Evolutionary conservation across 805 yeast genomes (phyloP), one percentile per base, ranked within the genome.

Genomic region (Ogataea degrootiae): DNA sequence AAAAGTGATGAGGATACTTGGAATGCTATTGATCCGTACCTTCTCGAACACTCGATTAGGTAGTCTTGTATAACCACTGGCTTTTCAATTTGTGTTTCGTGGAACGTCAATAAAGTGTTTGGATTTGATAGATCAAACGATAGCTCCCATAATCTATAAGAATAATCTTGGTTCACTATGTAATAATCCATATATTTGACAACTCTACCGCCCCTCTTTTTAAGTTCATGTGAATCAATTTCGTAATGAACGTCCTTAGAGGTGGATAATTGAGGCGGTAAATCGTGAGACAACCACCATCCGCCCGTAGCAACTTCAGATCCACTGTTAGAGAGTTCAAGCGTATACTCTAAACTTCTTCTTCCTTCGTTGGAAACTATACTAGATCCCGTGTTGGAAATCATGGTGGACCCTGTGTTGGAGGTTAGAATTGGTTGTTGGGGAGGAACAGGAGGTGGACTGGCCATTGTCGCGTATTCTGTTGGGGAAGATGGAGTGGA

Each of bases 251-350:
- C 60, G 19, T 82, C 85, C 38, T 64, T 70, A 1, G 62, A 29
- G 2, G 68, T 63, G 6, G 51, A 12, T 23, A 83, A 60, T 16
- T 68, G 60, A 0, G 79, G 76, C 2, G 96, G 96, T 6, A 82
- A 67, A 7, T 75, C 74, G 15, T 75, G 71, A 11, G 67, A 67
- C 15, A 79, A 54, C 92, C 94, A 87, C 97, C 97, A 90, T 26
- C 31, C 31, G 16, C 65, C 66, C 2, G 46, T 41, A 8, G 51
- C 35, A 15, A 40, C 16, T 9, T 23, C 21, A 9, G 49, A 42
- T 26, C 39, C 31, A 7, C 12, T 26, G 12, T 26, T 40, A 5
- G 45, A 42, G 2, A 73, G 55, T 5, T 60, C 62, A 22, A 50
- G 22, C 7, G 26, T 12, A 6, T 48, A 34, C 17, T 52, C 56